Conservation (phyloP, 2,329 filamentous ascomycete species). For the Penicillium sp. region DNA sequence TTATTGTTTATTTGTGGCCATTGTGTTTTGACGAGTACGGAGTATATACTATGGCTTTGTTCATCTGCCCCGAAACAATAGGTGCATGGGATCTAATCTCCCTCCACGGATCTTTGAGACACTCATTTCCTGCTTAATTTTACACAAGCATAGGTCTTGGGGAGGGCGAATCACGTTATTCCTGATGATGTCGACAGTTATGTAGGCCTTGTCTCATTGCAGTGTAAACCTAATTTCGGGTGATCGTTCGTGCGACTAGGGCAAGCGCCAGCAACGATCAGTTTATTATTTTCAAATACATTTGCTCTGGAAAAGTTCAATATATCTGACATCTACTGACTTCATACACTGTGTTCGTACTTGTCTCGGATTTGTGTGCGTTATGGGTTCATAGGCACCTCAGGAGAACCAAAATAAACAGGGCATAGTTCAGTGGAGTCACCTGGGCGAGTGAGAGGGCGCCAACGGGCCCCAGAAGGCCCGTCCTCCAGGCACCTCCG, state of each 20-base stretch:
- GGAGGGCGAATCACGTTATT: not conserved
- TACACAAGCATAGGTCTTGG: not conserved
- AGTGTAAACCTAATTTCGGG: not conserved
- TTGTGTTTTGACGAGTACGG: not conserved
- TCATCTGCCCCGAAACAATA: not conserved
- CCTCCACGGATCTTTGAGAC: not conserved
- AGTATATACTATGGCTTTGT: not conserved
- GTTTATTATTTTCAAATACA: not conserved
- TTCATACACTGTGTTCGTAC: not conserved
- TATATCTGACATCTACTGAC: no score
- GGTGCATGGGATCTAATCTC: constrained; percentile 3
- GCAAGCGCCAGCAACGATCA: not conserved
- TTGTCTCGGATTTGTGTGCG: not conserved
- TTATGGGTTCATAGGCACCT: not conserved
- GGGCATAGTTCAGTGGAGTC: constrained; percentile 17
- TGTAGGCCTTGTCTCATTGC: not conserved
- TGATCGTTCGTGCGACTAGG: not conserved
- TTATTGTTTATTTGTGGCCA: not conserved
- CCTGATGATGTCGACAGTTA: not conserved
- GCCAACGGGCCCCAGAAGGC: not conserved
- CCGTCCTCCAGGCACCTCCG: constrained; percentile 12
- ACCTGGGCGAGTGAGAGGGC: constrained; percentile 6
- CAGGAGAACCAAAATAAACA: constrained; percentile 16
- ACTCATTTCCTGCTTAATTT: constrained; percentile 3
- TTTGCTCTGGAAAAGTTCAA: not conserved